Base-by-base conservation (phyloP, 192 early-diverging fungal genomes). In the Oehlia diaphana region DNA sequence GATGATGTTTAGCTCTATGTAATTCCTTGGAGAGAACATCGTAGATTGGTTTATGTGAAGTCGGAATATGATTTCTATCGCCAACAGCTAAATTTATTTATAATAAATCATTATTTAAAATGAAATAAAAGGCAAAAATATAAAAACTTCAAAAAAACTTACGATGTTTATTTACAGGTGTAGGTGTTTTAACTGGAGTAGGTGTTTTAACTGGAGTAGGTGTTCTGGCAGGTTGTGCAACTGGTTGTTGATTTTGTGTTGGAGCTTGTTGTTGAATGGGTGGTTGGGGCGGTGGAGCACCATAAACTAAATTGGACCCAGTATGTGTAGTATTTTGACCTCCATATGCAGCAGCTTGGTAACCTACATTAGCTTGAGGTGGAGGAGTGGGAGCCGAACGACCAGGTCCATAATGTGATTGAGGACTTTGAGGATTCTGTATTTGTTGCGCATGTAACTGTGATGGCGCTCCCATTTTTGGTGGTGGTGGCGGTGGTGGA, bases 51-150 rank as follows among this genome's bases (percentile, higher is more conserved):
- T 90, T 93, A 71, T 96, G 92, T 53, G 85, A 88, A 16, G 88
- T 82, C 14, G 96, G 91, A 77, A 97, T 93, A 79, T 96, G 95
- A 9, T 88, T 88, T 50, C 96, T 89, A 81, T 98, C 97, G 49
- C 95, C 96, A 1, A 84, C 83, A 8, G 96, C 92, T 92, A 80
- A 14, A 49, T 37, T 19, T 9, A n/a, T 23, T 39, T 28, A 4
- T 35, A 81, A 9, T 42, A 37, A 23, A 49, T 7, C 14, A 53
- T n/a, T 28, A 33, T 78, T 12, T 49, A 44, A 42, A 50, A 35
- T 66, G n/a, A 47, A 23, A 13, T 10, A 49, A 68, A 19, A 50
- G 12, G 10, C 21, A 71, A 14, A 42, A 63, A 75, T 47, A n/a
- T 4, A 21, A 50, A 39, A 19, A 47, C 26, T 63, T 33, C 7